A percentile compares a stretch with the other conserved stretches of the same genome.
phyloP scores from a whole-genome alignment of 331 rosid genomes.

The Ulmus americana region DNA sequence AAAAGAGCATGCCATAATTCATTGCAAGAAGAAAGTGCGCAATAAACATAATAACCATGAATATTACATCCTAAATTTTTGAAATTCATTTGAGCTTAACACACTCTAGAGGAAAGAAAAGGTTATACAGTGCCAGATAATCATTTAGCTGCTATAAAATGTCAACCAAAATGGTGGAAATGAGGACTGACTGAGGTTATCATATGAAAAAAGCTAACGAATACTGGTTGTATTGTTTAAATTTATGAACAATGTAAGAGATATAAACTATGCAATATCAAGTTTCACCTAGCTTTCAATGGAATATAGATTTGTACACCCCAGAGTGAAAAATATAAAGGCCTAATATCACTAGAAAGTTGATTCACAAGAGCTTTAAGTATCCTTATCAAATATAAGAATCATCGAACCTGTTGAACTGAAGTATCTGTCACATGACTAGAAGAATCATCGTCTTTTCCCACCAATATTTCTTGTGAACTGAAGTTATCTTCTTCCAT shows the following conservation, averaged over 20 bases:
- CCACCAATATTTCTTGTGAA: conserved; percentile 20
- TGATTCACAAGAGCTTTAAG: not conserved
- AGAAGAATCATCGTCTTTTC: conserved; percentile 29
- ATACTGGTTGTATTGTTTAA: not conserved
- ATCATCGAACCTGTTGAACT: conserved; percentile 47
- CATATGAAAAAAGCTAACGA: not conserved
- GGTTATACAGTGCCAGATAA: no score
- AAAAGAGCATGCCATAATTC: no score
- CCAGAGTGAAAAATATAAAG: not conserved
- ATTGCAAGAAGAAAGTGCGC: no score
- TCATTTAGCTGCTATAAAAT: not conserved
- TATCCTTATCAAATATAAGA: conserved; percentile 2
- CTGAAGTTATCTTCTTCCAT: conserved; percentile 15
- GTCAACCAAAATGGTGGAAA: conserved; percentile 1
- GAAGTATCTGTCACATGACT: conserved; percentile 28
- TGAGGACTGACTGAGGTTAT: not conserved
- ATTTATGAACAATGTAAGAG: not conserved
- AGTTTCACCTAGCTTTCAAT: not conserved
- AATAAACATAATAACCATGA: no score
- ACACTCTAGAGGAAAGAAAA: not conserved
- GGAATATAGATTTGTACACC: not conserved
- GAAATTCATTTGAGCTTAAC: not conserved
- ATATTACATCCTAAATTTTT: not conserved
- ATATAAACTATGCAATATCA: not conserved
- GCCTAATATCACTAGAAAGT: not conserved